Base-by-base conservation (phyloP, 2,329 filamentous ascomycete genomes). In the Neopestalotiopsis sp. region DNA sequence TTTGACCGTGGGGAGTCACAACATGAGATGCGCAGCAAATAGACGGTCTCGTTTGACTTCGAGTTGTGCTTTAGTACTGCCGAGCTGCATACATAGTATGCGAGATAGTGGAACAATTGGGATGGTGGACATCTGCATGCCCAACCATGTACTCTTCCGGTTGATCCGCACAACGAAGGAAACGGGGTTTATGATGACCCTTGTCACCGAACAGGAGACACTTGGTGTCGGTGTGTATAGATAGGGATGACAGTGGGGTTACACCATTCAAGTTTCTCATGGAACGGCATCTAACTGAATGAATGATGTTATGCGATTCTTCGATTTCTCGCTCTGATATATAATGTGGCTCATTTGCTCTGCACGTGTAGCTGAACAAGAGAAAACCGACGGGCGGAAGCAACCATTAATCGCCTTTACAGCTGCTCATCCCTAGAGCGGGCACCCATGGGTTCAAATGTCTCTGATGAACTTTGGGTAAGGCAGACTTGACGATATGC, bases 1-100 rank as follows among this genome's bases (percentile, higher is more conserved):
- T 38, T 38, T 6, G 6, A 17, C 14, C n/a, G 6, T 17, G 17
- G 17, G 45, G 5, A 53, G 20, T 24, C 5, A 53, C 45, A 17
- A 53, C 45, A 24, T 53, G 45, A 53, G 45, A 53, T 7, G 7
- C n/a, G 45, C 14, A 53, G 45, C 45, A 20, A 53, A 53, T 24
- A 17, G 17, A 53, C 45, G n/a, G 17, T 53, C 45, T 53, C 17
- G 20, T 53, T 53, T 53, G 45, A 17, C 45, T 28, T 10, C 17
- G 61, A 38, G n/a, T 17, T 63, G 61, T 32, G 34, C 38, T 63
- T 40, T 38, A 63, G 30, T 38, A 63, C 28, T 38, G 61, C 61
- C 61, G 61, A 40, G 30, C 61, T 63, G 61, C 61, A 63, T 30
- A 61, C 58, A 61, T n/a, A 28, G 24, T 28, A 63, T 63, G 61